phyloP scores from a whole-genome alignment of 2,329 filamentous ascomycete species.

The Penicillium sp. region DNA sequence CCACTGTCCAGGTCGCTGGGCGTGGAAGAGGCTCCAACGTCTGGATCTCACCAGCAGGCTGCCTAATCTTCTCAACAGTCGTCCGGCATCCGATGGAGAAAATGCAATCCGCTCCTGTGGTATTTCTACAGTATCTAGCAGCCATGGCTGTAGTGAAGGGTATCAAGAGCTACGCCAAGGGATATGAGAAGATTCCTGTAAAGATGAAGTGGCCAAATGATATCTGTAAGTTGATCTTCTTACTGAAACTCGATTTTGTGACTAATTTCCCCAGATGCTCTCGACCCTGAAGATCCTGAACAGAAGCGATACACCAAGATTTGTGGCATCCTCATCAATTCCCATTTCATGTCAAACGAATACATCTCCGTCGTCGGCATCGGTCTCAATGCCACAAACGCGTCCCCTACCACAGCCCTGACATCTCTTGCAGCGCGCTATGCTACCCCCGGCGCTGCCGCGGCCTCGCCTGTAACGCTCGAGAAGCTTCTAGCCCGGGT shows the following conservation, averaged over 20 bases:
- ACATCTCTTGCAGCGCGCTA: slow-evolving; percentile 62
- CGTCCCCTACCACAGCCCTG: slow-evolving; percentile 81
- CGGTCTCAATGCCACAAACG: slow-evolving; percentile 82
- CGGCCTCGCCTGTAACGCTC: slow-evolving; percentile 66
- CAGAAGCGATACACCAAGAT: slow-evolving; percentile 73
- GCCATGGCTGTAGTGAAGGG: slow-evolving; percentile 84
- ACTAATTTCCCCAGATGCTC: slow-evolving; percentile 53
- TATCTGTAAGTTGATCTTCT: slow-evolving; percentile 59
- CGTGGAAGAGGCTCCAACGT: slow-evolving; percentile 88
- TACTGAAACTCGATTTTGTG: too few species aligned
- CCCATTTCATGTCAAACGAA: slow-evolving; percentile 69
- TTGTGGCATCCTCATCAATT: slow-evolving; percentile 88
- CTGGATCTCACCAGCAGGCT: slow-evolving; percentile 87
- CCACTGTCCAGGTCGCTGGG: slow-evolving; percentile 83
- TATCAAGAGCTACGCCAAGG: slow-evolving; percentile 73
- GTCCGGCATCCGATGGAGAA: slow-evolving; percentile 78
- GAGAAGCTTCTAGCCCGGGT: slow-evolving; percentile 82
- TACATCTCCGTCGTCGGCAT: slow-evolving; percentile 86
- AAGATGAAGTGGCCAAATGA: slow-evolving; percentile 98
- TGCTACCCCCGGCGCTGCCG: slow-evolving; percentile 42
- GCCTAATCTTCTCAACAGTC: slow-evolving; percentile 82
- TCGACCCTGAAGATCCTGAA: slow-evolving; percentile 58
- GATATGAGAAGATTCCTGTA: slow-evolving; percentile 72
- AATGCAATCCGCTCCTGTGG: slow-evolving; percentile 70
- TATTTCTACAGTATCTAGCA: slow-evolving; percentile 91